Conservation (phyloP, 768 basidiomycete species). For the Leccinum pellstonianum region DNA sequence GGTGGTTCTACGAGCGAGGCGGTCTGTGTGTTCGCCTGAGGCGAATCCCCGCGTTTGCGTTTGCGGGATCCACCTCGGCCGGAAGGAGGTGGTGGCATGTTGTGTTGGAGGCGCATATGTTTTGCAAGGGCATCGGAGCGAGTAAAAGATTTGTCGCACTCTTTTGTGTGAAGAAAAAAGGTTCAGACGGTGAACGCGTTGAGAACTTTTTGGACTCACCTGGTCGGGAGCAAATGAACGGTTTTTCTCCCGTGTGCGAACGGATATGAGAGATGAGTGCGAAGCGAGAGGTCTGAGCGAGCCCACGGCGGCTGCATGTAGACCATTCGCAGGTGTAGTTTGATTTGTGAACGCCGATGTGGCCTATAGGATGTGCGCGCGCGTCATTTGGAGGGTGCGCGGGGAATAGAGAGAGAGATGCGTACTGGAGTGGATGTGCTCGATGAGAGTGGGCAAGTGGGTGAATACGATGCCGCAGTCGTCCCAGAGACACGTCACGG, state of each 20-base stretch:
- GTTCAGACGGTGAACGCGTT: not conserved
- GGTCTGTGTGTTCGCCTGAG: slow-evolving; percentile 20
- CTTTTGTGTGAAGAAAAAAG: slow-evolving; percentile 43
- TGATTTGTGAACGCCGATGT: slow-evolving; percentile 81
- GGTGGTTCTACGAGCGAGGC: slow-evolving; percentile 24
- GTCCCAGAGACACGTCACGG: slow-evolving; percentile 81
- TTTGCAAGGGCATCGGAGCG: slow-evolving; percentile 92
- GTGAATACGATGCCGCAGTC: slow-evolving; percentile 74
- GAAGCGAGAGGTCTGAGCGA: slow-evolving; percentile 85
- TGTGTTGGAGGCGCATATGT: slow-evolving; percentile 88
- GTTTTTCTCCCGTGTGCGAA: slow-evolving; percentile 93
- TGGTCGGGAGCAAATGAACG: slow-evolving; percentile 78
- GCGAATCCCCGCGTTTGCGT: slow-evolving; percentile 56
- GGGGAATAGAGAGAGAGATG: not conserved
- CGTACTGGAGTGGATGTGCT: slow-evolving; percentile 81
- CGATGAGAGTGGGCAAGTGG: slow-evolving; percentile 71
- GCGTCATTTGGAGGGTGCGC: not conserved
- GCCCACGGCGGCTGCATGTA: slow-evolving; percentile 73
- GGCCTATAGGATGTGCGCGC: slow-evolving; percentile 44
- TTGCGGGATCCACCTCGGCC: slow-evolving; percentile 69
- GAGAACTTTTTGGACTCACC: slow-evolving; percentile 47
- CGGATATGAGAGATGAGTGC: slow-evolving; percentile 89
- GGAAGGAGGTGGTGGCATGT: slow-evolving; percentile 70
- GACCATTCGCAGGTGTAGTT: slow-evolving; percentile 90
- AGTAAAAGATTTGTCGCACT: slow-evolving; percentile 94